These are phyloP conservation scores for Quercus agrifolia DNA, from an alignment of 306 rosid species.

Conservation along the genomic window DNA sequence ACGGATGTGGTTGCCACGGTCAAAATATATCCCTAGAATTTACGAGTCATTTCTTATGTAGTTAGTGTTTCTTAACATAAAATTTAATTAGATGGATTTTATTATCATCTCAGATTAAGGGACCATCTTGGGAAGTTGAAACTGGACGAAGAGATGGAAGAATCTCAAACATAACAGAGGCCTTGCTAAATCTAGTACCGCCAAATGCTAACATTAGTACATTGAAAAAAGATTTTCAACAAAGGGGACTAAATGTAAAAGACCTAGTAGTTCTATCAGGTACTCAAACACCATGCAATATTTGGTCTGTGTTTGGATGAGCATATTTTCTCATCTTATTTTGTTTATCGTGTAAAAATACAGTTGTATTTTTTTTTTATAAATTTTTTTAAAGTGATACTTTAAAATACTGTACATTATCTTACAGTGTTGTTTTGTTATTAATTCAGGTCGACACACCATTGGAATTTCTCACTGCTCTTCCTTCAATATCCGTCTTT, in stretches of 20 bases:
- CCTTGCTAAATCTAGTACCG: neutral
- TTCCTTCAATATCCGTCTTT: conserved; percentile 31
- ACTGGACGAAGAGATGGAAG: neutral
- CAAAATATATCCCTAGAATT: neutral
- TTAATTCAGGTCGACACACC: conserved; percentile 37
- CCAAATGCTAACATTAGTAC: neutral
- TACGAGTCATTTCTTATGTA: too few relatives aligned
- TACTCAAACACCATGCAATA: neutral
- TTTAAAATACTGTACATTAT: too few relatives aligned
- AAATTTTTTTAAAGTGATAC: too few relatives aligned
- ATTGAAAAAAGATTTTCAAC: neutral
- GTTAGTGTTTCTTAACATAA: neutral
- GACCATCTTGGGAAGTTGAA: neutral
- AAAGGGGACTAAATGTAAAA: neutral
- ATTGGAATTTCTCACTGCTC: conserved; percentile 35
- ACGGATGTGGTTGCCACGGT: conserved; percentile 31
- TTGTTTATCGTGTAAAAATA: too few relatives aligned
- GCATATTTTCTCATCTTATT: too few relatives aligned
- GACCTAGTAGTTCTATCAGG: neutral
- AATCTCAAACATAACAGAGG: neutral
- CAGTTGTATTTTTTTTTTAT: too few relatives aligned
- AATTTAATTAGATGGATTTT: neutral
- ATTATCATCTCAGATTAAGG: neutral
- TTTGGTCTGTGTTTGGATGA: too few relatives aligned
- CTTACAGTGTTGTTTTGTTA: neutral